Percentiles rank a stretch among this genome's conserved stretches.
phyloP scores from a whole-genome alignment of 768 basidiomycete species.

The Serendipita sp. region DNA sequence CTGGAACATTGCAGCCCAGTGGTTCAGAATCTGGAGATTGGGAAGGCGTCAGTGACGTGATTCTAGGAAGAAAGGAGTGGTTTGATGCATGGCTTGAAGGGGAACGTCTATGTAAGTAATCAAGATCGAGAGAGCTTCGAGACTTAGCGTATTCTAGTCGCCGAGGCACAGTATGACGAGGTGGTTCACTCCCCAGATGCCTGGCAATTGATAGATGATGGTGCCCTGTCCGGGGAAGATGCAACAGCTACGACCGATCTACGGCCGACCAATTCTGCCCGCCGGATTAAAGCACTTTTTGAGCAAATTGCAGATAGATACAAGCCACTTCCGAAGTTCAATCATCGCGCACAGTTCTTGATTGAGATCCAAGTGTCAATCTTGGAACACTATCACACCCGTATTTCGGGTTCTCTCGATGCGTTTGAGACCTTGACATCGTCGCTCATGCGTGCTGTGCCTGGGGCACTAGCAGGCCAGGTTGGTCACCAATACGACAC shows the following conservation, averaged over 20 bases:
- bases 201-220: constrained; percentile 67
- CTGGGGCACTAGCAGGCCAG: constrained; percentile 63
- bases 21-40: constrained; percentile 26
- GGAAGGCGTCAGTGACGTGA: constrained; percentile 66
- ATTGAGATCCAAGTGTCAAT: constrained; percentile 72
- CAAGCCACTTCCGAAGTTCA: constrained; percentile 61
- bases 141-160: constrained; percentile 35
- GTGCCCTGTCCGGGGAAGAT: constrained; percentile 29
- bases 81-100: constrained; percentile 81
- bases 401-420: constrained; percentile 73
- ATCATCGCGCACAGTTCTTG: constrained; percentile 72
- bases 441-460: constrained; percentile 75
- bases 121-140: neutral
- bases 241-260: constrained; percentile 25
- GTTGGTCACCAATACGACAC: constrained; percentile 38
- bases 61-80: constrained; percentile 76
- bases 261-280: constrained; percentile 67
- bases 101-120: constrained; percentile 66
- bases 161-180: constrained; percentile 70
- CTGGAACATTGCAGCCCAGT: constrained; percentile 31
- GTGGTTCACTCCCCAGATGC: constrained; percentile 71
- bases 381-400: constrained; percentile 55
- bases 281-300: constrained; percentile 66
- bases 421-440: constrained; percentile 89
- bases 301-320: constrained; percentile 96